These are phyloP conservation scores for Erysimum cheiri DNA, from an alignment of 441 rosid species.

Conservation along the genomic window DNA sequence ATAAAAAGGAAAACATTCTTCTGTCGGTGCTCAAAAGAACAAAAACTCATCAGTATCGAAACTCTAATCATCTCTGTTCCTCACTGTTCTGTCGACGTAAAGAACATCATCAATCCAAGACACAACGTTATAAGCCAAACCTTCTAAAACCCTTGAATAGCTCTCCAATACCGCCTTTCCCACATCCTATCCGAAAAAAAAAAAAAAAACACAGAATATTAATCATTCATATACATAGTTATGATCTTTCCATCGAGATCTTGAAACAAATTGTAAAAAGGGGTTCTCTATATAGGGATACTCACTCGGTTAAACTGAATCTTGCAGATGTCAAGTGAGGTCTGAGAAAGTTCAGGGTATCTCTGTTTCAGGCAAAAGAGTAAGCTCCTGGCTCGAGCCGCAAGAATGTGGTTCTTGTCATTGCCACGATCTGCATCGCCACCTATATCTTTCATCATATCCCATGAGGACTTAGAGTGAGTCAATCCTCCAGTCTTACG, in stretches of 20 bases:
- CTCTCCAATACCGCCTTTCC: conserved; percentile 93
- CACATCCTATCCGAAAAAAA: conserved; percentile 75
- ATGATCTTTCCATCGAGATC: neutral
- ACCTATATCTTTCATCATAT: conserved; percentile 63
- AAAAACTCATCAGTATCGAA: neutral
- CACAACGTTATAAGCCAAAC: conserved; percentile 92
- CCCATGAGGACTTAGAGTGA: conserved; percentile 71
- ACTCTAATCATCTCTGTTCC: conserved; percentile 51
- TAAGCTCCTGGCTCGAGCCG: conserved; percentile 68
- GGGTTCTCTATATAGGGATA: neutral
- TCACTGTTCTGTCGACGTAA: conserved; percentile 68
- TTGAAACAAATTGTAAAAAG: neutral
- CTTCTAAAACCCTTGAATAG: conserved; percentile 93
- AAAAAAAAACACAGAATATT: neutral
- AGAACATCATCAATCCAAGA: conserved; percentile 97
- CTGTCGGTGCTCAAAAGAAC: conserved; percentile 2
- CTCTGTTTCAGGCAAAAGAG: conserved; percentile 70
- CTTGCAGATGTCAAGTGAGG: conserved; percentile 74
- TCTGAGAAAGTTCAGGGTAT: conserved; percentile 73
- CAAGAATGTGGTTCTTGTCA: conserved; percentile 65
- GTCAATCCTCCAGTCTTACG: conserved; percentile 65
- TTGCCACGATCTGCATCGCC: conserved; percentile 59
- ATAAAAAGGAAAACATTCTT: neutral
- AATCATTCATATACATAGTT: neutral
- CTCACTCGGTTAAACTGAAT: conserved; percentile 69